These are phyloP conservation scores for Excoecaria cochinchinensis DNA, from an alignment of 345 rosid species.

Conservation along the genomic window DNA sequence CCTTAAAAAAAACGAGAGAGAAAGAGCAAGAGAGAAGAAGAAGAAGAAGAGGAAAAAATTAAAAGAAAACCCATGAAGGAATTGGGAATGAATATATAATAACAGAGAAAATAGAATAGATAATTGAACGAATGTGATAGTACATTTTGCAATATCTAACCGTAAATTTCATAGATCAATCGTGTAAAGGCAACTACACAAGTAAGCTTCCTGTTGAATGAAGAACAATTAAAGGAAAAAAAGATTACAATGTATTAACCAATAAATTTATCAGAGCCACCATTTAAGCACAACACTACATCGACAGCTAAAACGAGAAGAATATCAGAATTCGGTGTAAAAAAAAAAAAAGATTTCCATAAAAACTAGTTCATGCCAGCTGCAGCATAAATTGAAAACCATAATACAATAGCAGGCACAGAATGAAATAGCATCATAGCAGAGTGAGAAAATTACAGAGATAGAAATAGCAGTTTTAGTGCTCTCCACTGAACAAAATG, in stretches of 20 bases:
- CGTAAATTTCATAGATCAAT: neutral
- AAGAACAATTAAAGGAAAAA: no score
- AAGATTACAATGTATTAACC: neutral
- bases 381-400: neutral
- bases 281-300: neutral
- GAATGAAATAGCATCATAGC: neutral
- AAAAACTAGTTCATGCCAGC: constrained; percentile 1
- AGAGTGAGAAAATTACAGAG: neutral
- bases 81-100: neutral
- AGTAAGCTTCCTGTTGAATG: no score
- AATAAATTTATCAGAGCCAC: neutral
- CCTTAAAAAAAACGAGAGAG: no score
- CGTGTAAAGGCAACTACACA: no score
- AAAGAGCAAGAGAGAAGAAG: neutral
- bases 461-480: neutral
- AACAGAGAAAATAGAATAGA: neutral
- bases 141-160: neutral
- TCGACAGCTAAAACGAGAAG: neutral
- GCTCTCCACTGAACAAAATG: neutral
- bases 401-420: neutral
- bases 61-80: neutral
- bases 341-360: neutral
- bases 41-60: no score
- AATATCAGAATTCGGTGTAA: neutral
- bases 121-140: neutral